Conservation (phyloP, 306 rosid genomes). For the Canavalia gladiata region DNA sequence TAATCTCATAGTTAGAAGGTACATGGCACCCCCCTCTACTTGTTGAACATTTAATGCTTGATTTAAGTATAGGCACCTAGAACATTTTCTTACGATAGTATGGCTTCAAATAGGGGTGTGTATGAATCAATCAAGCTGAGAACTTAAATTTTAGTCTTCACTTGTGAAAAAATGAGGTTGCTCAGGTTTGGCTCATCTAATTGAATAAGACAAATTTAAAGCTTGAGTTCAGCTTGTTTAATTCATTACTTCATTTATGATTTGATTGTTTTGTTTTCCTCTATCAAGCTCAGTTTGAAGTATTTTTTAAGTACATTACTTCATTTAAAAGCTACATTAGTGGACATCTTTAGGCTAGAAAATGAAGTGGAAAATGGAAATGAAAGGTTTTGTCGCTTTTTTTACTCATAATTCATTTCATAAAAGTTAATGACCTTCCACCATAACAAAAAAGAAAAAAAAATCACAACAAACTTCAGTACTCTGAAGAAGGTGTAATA, state of each 20-base stretch:
- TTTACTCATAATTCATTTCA: neutral
- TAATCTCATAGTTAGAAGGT: constrained; percentile 68
- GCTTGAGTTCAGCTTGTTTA: neutral
- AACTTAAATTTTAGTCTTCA: neutral
- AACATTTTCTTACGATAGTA: constrained; percentile 2
- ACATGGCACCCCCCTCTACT: constrained; percentile 4
- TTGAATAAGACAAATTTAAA: neutral
- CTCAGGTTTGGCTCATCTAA: neutral
- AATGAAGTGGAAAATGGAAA: neutral
- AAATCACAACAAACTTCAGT: no score
- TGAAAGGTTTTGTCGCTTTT: neutral
- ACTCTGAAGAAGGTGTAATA: no score
- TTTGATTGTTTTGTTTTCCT: neutral
- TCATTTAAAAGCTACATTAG: neutral
- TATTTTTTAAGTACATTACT: neutral
- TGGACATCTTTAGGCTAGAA: neutral
- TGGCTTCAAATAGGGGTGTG: neutral
- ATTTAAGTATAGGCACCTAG: neutral
- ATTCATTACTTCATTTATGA: neutral
- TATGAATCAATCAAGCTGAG: neutral
- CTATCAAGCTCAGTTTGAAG: neutral
- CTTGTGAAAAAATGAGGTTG: neutral
- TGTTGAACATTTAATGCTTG: neutral
- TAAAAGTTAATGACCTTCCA: neutral
- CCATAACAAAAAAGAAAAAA: neutral